A percentile compares a stretch with the other conserved stretches of the same genome.
Conservation (phyloP, 371 early-diverging fungal species). For the Mucor mucedo region DNA sequence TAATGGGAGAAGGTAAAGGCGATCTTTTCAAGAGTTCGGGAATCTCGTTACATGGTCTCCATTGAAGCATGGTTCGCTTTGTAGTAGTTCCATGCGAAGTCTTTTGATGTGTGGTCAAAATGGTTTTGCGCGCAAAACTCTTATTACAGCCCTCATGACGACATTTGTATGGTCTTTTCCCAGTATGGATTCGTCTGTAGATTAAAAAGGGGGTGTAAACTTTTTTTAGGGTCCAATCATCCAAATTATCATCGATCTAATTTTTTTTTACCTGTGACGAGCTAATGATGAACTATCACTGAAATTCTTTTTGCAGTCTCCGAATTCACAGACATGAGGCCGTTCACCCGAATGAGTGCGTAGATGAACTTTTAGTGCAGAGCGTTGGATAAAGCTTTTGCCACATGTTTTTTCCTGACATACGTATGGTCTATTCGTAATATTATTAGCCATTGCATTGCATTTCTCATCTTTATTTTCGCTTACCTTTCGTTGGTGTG, state of each 20-base stretch:
- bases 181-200: slow-evolving; percentile 63
- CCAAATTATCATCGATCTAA: not conserved
- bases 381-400: slow-evolving; percentile 75
- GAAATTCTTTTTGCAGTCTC: slow-evolving; percentile 57
- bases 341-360: slow-evolving; percentile 78
- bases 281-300: slow-evolving; percentile 59
- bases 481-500: slow-evolving; percentile 65
- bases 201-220: not conserved
- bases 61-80: slow-evolving; percentile 33
- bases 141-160: slow-evolving; percentile 58
- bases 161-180: slow-evolving; percentile 69
- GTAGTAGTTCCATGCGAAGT: slow-evolving; percentile 24
- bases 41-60: slow-evolving; percentile 38
- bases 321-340: slow-evolving; percentile 69
- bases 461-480: not conserved
- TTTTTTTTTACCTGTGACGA: slow-evolving; percentile 35
- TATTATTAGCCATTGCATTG: not conserved
- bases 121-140: slow-evolving; percentile 66
- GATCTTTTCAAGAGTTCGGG: slow-evolving; percentile 6
- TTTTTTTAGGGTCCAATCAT: not conserved
- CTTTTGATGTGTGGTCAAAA: slow-evolving; percentile 59
- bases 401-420: slow-evolving; percentile 64
- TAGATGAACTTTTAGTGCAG: slow-evolving; percentile 74
- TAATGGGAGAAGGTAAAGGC: not conserved
- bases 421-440: slow-evolving; percentile 54